Conservation (phyloP, 106 monocot genomes). For the Cymbidium sinense region DNA sequence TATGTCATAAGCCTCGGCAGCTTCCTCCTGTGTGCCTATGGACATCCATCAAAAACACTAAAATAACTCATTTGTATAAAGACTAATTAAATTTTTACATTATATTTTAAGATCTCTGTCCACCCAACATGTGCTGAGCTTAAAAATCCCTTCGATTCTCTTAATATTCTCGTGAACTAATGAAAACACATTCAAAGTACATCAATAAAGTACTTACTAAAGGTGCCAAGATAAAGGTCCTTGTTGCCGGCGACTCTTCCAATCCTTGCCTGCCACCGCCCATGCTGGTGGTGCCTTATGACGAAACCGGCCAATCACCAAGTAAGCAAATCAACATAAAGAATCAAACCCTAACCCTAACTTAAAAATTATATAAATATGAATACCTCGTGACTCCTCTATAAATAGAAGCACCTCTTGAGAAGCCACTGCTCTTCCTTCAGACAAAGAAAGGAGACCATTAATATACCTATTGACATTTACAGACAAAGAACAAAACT, state of each 20-base stretch:
- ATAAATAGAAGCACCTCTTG: constrained; percentile 87
- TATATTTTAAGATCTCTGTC: too few species aligned
- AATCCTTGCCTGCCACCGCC: constrained; percentile 94
- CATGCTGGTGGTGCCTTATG: constrained; percentile 88
- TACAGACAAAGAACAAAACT: not conserved
- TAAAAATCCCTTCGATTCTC: too few species aligned
- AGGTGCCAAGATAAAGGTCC: constrained; percentile 94
- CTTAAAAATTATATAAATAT: not conserved
- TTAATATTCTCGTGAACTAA: too few species aligned
- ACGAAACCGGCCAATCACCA: too few species aligned
- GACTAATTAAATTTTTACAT: too few species aligned
- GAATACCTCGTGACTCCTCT: constrained; percentile 88
- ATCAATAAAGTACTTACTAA: constrained; percentile 40
- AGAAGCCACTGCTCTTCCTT: constrained; percentile 99
- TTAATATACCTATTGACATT: too few species aligned
- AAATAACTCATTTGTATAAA: too few species aligned
- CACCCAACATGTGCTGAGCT: too few species aligned
- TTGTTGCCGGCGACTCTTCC: constrained; percentile 95
- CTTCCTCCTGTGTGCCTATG: constrained; percentile 87
- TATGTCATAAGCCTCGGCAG: constrained; percentile 94
- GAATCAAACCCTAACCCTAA: not conserved
- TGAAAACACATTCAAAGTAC: not conserved
- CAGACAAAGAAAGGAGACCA: not conserved
- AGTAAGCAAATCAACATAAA: too few species aligned
- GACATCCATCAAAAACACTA: too few species aligned